Percentiles rank a stretch among this genome's conserved stretches.
Conservation (phyloP, 2,329 filamentous ascomycete genomes). For the Cercospora beticola region DNA sequence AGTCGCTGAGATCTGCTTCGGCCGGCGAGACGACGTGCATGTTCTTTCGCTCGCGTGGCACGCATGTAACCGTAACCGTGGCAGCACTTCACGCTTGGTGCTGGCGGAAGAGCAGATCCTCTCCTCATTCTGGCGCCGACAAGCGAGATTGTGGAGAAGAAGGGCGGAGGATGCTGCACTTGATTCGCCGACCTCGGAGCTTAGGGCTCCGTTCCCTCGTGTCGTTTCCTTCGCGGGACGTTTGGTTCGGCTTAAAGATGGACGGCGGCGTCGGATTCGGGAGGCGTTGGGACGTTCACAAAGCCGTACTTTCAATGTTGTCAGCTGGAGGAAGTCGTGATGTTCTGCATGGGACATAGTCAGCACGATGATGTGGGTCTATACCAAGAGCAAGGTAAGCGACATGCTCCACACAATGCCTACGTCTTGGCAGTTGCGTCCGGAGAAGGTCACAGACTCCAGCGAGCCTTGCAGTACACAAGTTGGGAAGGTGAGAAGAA, state of each 20-base stretch:
- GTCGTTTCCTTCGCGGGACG: not conserved
- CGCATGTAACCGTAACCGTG: not conserved
- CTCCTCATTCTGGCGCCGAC: constrained; percentile 1
- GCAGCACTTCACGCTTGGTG: not conserved
- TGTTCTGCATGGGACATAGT: not conserved
- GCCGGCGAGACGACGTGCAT: not conserved
- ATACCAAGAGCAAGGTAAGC: not conserved
- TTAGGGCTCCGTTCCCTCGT: not conserved
- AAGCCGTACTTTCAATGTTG: not conserved
- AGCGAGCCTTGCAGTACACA: not conserved
- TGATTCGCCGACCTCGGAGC: not conserved
- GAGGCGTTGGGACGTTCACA: not conserved
- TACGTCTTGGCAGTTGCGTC: not conserved
- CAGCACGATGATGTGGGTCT: not conserved
- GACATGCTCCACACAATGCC: not conserved
- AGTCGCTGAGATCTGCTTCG: not conserved
- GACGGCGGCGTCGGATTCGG: not conserved
- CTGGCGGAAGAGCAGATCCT: not conserved
- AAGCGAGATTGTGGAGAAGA: constrained; percentile 6
- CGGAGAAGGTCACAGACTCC: not conserved
- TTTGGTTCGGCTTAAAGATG: not conserved
- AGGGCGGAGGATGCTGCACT: not conserved
- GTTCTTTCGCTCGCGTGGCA: not conserved
- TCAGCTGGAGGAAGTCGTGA: not conserved
- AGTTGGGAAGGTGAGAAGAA: not conserved